A percentile compares a stretch with the other conserved stretches of the same genome.
Evolutionary conservation across 805 yeast genomes (phyloP).

Genomic region (Ogataea allantospora): DNA sequence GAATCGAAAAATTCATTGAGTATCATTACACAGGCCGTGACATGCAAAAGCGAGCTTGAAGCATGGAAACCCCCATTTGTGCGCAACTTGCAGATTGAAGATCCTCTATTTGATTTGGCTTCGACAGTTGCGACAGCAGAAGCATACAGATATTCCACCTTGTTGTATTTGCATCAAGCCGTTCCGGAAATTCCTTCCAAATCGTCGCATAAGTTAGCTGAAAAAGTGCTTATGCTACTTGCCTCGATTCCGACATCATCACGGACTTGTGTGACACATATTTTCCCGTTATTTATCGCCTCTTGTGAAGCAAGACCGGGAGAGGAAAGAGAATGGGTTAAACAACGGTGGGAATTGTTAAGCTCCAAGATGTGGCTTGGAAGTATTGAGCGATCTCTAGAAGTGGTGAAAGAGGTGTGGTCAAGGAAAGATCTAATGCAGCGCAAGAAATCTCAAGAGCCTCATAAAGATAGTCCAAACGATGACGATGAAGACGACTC

Average conservation of each 20-base stretch:
- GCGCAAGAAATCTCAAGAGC: conserved; percentile 25
- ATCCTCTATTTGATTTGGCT: conserved; percentile 53
- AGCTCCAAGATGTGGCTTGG: conserved; percentile 61
- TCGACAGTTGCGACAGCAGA: conserved; percentile 69
- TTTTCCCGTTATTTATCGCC: conserved; percentile 62
- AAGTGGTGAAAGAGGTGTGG: conserved; percentile 74
- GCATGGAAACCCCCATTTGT: conserved; percentile 53
- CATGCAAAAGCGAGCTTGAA: conserved; percentile 49
- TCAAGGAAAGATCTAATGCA: conserved; percentile 50
- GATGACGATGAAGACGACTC: conserved; percentile 20
- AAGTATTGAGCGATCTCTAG: conserved; percentile 61
- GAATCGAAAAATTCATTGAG: conserved; percentile 40
- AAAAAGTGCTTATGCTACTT: conserved; percentile 54
- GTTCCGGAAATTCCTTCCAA: conserved; percentile 65
- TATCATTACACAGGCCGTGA: conserved; percentile 54
- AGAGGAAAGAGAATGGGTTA: conserved; percentile 63
- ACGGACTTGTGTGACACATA: conserved; percentile 55
- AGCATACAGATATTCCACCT: conserved; percentile 59
- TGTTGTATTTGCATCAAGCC: conserved; percentile 63
- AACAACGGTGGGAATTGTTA: conserved; percentile 54
- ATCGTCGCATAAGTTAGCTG: conserved; percentile 55
- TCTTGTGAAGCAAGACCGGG: conserved; percentile 62
- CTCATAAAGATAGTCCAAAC: conserved; percentile 10
- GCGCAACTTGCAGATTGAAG: conserved; percentile 37
- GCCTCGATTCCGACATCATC: conserved; percentile 64